Base-by-base conservation (phyloP, 345 rosid species). In the Rhodomyrtus tomentosa region DNA sequence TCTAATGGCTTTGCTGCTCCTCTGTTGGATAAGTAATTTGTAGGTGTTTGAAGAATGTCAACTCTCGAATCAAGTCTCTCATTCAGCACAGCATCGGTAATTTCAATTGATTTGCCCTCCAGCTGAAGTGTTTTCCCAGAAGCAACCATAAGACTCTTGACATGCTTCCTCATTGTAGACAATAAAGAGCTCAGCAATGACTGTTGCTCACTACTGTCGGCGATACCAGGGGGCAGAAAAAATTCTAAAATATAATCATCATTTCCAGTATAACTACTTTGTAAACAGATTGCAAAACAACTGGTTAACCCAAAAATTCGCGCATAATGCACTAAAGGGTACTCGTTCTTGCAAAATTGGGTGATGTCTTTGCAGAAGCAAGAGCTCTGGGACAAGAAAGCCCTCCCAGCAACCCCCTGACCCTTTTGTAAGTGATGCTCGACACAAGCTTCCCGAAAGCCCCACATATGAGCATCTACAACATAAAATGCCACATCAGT, bases 381-480 rank as follows among this genome's bases (percentile, higher is more conserved):
- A 38, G 93, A 84, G 81, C 88, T 92, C 55, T 87, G 98, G 74
- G 98, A 93, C 83, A 90, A 89, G 90, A 94, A 95, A 4, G 99
- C 95, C 83, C 91, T 91, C 79, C 99, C 99, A 80, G 96, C 93
- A 84, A 95, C 99, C 45, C 99, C 98, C 88, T 96, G 97, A 86
- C 96, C 99, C 85, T 92, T 95, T 86, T 96, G 99, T 55, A 96
- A 88, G 92, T 96, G 99, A 87, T 96, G 99, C 88, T 96, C 98
- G 50, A 91, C 93, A 84, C 98, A 96, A 73, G 99, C 99, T 73
- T 94, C 98, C 82, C 95, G 90, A 80, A 96, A 95, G 81, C 99
- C 99, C 99, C 99, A 96, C 88, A 94, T 92, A 84, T 92, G 98
- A 86, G 96, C 93, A 84, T 95, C 99, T 68, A 95, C 96, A 50